Evolutionary conservation across 345 rosid species (phyloP), one percentile per base, ranked within the genome.

Genomic region (Linum lewisii): DNA sequence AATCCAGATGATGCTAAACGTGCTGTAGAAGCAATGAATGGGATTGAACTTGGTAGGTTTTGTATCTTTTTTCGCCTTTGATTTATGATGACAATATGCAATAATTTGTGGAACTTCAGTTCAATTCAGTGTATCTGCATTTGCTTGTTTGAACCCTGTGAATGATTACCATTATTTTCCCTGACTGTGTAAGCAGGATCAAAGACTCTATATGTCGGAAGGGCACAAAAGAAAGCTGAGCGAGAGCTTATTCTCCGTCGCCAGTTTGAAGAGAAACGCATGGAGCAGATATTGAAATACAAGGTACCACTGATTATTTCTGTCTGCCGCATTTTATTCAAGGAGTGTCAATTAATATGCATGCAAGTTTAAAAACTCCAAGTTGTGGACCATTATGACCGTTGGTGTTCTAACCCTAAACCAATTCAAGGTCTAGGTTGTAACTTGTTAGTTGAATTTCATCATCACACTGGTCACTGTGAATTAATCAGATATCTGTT

Each of bases 221-320:
- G 70, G 61, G 94, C 95, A 59, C 77, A 79, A 56, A 79, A 61
- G 66, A 82, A 77, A 77, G 72, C 73, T 58, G 91, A 82, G 71
- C 82, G 94, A 72, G 64, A 42, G 57, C 77, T 78, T 76, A 67
- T 71, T 59, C 69, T 81, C 63, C 77, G 69, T 56, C 61, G 63
- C 24, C 57, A 67, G 49, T 62, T 34, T 65, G 72, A 54, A 62
- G 77, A 67, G 32, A 64, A 29, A n/a, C 66, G 68, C 63, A 64
- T 24, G 58, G 49, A 60, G 53, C 49, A 36, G 20, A 24, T 24
- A 34, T 26, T 66, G 64, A 77, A 63, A 59, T 20, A 20, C 56
- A 52, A 52, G 56, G 22, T 52, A 21, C 24, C 20, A 19, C n/a
- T 51, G 7, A 19, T n/a, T 16, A 51, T 51, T 51, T 51, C 54